Conservation (phyloP, 257 asterid species). For the Vinca minor region DNA sequence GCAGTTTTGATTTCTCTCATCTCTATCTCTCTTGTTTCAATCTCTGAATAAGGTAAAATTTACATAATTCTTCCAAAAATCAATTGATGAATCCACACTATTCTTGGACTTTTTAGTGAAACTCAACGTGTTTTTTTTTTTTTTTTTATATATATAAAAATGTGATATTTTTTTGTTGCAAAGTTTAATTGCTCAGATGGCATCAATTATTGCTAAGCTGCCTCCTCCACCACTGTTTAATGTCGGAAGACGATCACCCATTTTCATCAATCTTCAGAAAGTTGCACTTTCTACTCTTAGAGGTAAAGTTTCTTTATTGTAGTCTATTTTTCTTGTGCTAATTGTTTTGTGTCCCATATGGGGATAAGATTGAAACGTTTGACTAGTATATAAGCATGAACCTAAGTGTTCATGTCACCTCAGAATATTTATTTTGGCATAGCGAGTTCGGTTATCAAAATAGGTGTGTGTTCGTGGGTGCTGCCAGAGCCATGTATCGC, state of each 20-base stretch:
- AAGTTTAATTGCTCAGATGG: conserved; percentile 29
- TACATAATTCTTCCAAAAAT: background rate
- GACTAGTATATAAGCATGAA: too few species aligned
- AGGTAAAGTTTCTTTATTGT: too few species aligned
- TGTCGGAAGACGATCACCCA: conserved; percentile 36
- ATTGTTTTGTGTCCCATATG: too few species aligned
- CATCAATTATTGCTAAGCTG: conserved; percentile 48
- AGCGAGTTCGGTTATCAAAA: too few species aligned
- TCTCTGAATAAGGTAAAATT: background rate
- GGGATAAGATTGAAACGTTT: too few species aligned
- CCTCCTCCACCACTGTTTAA: conserved; percentile 39
- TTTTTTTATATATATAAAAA: too few species aligned
- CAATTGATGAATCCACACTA: background rate
- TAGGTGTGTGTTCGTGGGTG: too few species aligned
- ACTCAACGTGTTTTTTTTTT: background rate
- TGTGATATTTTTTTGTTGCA: background rate
- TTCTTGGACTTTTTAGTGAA: background rate
- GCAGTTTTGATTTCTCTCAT: background rate
- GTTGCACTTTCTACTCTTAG: conserved; percentile 24
- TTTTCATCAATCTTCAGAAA: conserved; percentile 30
- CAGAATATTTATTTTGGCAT: too few species aligned
- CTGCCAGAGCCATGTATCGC: too few species aligned
- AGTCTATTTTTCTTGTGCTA: too few species aligned
- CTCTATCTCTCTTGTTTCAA: background rate
- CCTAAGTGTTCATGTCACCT: too few species aligned